A percentile compares a stretch with the other conserved stretches of the same genome.
Evolutionary conservation across 1,284 basidiomycete genomes (phyloP).

Genomic region (Bjerkandera adusta): DNA sequence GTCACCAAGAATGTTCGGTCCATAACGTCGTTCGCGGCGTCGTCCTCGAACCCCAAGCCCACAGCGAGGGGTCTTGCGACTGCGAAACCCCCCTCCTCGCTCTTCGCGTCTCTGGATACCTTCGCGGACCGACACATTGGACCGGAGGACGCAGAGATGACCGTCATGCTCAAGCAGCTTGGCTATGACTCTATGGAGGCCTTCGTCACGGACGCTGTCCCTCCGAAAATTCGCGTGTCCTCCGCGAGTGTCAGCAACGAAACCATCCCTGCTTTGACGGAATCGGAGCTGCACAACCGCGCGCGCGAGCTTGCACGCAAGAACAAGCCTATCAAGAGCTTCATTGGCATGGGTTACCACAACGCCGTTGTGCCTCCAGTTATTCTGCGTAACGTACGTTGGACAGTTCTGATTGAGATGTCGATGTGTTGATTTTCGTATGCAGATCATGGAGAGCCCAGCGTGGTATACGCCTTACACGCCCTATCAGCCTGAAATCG

Average conservation of each 20-base stretch:
- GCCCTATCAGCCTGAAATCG: conserved; percentile 91
- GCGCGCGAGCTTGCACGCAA: conserved; percentile 75
- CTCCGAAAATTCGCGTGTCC: conserved; percentile 73
- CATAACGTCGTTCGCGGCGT: conserved; percentile 3
- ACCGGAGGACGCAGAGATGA: conserved; percentile 74
- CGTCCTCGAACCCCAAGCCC: conserved; percentile 2
- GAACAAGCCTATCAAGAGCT: conserved; percentile 87
- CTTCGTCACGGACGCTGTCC: conserved; percentile 82
- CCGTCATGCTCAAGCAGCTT: conserved; percentile 76
- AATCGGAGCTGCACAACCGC: conserved; percentile 79
- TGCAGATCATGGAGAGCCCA: conserved; percentile 90
- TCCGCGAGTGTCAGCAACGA: conserved; percentile 60
- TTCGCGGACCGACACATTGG: conserved; percentile 90
- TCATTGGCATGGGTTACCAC: conserved; percentile 98
- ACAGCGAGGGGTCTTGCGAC: conserved; percentile 49
- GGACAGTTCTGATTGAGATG: background rate
- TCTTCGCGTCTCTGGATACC: conserved; percentile 83
- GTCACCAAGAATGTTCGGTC: conserved; percentile 15
- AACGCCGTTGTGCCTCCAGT: conserved; percentile 92
- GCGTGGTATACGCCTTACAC: conserved; percentile 99
- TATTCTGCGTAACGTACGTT: conserved; percentile 84
- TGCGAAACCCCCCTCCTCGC: conserved; percentile 52
- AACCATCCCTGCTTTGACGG: conserved; percentile 76
- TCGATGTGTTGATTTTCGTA: background rate
- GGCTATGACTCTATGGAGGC: conserved; percentile 87